A percentile compares a stretch with the other conserved stretches of the same genome.
Evolutionary conservation across 176 grass and related monocot species (phyloP).

Genomic region (Alopecurus myosuroides): DNA sequence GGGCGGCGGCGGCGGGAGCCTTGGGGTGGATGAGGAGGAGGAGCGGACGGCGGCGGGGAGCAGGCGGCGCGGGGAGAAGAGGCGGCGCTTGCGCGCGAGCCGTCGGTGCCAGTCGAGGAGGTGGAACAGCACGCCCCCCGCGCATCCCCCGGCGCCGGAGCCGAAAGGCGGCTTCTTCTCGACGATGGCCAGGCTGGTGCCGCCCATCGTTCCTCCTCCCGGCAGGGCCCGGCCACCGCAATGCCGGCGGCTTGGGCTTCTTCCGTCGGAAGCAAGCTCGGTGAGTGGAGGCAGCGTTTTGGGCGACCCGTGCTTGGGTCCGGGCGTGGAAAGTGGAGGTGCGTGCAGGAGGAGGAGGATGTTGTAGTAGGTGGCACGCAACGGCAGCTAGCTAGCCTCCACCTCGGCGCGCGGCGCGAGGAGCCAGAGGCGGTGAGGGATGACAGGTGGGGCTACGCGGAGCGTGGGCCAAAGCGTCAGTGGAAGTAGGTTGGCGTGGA

Average conservation of each 20-base stretch:
- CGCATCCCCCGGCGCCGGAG: slow-evolving; percentile 32
- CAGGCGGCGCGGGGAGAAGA: slow-evolving; percentile 35
- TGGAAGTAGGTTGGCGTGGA: too few relatives aligned
- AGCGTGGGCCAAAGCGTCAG: too few relatives aligned
- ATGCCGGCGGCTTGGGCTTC: neutral
- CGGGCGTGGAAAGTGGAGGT: slow-evolving; percentile 22
- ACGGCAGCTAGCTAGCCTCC: slow-evolving; percentile 30
- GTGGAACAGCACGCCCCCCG: slow-evolving; percentile 73
- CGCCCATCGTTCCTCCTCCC: slow-evolving; percentile 39
- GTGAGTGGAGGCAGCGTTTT: neutral
- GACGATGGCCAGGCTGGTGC: slow-evolving; percentile 81
- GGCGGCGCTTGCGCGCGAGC: slow-evolving; percentile 53
- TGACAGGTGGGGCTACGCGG: too few relatives aligned
- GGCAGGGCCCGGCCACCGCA: too few relatives aligned
- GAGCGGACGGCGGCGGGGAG: slow-evolving; percentile 19
- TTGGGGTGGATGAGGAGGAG: slow-evolving; percentile 12
- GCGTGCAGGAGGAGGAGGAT: neutral
- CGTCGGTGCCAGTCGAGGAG: slow-evolving; percentile 87
- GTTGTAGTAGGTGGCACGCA: slow-evolving; percentile 48
- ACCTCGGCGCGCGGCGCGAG: slow-evolving; percentile 43
- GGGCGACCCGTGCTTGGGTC: slow-evolving; percentile 29
- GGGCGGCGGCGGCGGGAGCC: slow-evolving; percentile 11
- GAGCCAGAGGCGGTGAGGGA: too few relatives aligned
- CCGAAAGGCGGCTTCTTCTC: slow-evolving; percentile 57
- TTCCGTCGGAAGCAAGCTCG: too few relatives aligned